Base-by-base conservation (phyloP, 2,329 filamentous ascomycete genomes). In the Sclerotinia glacialis region DNA sequence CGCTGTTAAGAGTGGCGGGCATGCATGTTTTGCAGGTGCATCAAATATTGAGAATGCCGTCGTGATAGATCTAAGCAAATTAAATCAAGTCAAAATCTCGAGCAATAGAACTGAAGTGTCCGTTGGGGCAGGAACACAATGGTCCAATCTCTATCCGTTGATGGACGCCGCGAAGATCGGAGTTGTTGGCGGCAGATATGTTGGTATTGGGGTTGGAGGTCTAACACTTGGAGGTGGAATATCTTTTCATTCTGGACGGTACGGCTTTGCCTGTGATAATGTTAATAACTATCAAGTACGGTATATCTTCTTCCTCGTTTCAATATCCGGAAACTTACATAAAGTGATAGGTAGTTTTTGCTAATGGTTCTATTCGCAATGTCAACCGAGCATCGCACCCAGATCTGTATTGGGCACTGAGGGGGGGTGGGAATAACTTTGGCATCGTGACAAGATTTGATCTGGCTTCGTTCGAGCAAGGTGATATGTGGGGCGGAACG, bases 331-430 rank as follows among this genome's bases (percentile, higher is more conserved):
- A 53, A 26, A 14, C 60, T 63, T 42, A 50, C n/a, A 18, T 14
- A 2, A 16, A 40, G 28, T 80, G 75, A 21, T 56, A 64, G 71
- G 50, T 72, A 9, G 78, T 82, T 1, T 74, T 79, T 9, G 79
- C 79, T 0, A 81, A 85, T 65, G 83, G 84, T 73, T 80, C 82
- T 68, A 76, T 85, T 11, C 73, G 79, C 1, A 75, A 71, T 0
- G 76, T 78, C 78, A n/a, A 73, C 71, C 0, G 46, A 65, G 14
- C 74, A 86, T 68, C 69, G 78, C 42, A 54, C 37, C 56, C 64
- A 0, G 84, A 86, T 65, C 76, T 88, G 12, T 86, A 78, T 79
- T 79, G 77, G 70, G 83, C 82, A 0, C 78, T 87, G 4, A 81
- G 82, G 63, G 85, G 85, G 8, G 85, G 85, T 11, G 50, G 47